Evolutionary conservation across 495 filamentous ascomycete species (phyloP), one percentile per base, ranked within the genome.

Genomic region (Evansstolkia leycettana): DNA sequence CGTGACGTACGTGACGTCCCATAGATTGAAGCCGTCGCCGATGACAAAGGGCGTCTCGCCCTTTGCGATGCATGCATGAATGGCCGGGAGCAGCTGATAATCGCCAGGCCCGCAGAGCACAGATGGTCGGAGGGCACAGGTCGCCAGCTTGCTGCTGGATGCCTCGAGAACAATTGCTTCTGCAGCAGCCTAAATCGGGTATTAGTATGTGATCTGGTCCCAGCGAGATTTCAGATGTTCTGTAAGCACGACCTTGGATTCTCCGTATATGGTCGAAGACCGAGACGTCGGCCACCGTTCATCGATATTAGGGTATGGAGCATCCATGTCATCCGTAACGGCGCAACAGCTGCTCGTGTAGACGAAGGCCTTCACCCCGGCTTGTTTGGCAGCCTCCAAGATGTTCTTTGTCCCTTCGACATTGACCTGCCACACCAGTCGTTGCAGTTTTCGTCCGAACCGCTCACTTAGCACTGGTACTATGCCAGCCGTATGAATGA

Each of bases 1-100:
- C 42, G 52, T 53, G 15, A 76, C 69, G 47, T 79, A 72, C 16
- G 69, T 73, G 31, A 77, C 69, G 50, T 80, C 73, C 60, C 69
- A 74, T 30, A 78, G 40, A 40, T 80, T 81, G 8, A 54, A 40
- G 2, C 72, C 73, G 38, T 59, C 38, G 7, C 77, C 77, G 26
- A 78, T 56, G 25, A 76, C 52, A 51, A 70, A 78, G 1, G 63
- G 59, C 4, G 72, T 77, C 46, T 77, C 63, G 23, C 52, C 38
- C 39, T 70, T 69, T 29, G 51, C 55, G 38, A 78, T 78, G 39
- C 69, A 69, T 40, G 64, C 60, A 40, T 76, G 69, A 17, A 78
- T 61, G 20, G 64, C 48, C 12, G 69, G 64, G 9, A 77, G 48
- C 32, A 72, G 48, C 25, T 72, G 62, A 33, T 57, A 55, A 46